Evolutionary conservation across 345 rosid genomes (phyloP).

Genomic region (Kernera saxatilis): DNA sequence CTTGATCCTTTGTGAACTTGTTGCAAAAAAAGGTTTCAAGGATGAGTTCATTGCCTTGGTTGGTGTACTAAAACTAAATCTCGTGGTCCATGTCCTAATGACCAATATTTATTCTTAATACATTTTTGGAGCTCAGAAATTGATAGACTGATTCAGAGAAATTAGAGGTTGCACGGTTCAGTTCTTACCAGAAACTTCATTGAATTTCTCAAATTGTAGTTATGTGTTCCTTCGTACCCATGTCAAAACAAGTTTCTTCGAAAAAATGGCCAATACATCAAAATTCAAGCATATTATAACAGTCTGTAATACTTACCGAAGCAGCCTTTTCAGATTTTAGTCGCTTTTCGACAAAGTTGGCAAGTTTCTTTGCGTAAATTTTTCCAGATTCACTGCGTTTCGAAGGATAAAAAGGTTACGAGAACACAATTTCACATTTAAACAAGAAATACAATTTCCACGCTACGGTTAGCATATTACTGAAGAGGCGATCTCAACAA

Average conservation of each 20-base stretch:
- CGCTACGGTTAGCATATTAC: background rate
- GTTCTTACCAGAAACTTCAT: background rate
- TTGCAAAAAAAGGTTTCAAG: background rate
- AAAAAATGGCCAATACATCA: background rate
- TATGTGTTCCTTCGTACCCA: background rate
- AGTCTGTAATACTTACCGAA: conserved; percentile 58
- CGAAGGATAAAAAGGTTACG: conserved; percentile 13
- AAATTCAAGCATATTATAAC: background rate
- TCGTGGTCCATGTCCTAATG: background rate
- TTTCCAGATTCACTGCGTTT: conserved; percentile 76
- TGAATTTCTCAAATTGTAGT: background rate
- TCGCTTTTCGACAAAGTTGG: conserved; percentile 86
- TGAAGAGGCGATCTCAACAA: background rate
- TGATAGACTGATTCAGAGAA: background rate
- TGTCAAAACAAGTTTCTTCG: conserved; percentile 7
- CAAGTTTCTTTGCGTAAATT: conserved; percentile 80
- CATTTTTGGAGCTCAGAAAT: background rate
- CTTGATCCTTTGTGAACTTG: background rate
- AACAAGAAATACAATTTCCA: background rate
- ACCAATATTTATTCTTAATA: background rate
- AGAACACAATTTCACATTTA: background rate
- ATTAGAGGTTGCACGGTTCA: background rate
- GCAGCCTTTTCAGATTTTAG: conserved; percentile 95
- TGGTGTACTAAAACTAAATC: background rate
- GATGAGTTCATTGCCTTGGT: background rate